Evolutionary conservation across 441 rosid genomes (phyloP).

Genomic region (Kokia cookei): DNA sequence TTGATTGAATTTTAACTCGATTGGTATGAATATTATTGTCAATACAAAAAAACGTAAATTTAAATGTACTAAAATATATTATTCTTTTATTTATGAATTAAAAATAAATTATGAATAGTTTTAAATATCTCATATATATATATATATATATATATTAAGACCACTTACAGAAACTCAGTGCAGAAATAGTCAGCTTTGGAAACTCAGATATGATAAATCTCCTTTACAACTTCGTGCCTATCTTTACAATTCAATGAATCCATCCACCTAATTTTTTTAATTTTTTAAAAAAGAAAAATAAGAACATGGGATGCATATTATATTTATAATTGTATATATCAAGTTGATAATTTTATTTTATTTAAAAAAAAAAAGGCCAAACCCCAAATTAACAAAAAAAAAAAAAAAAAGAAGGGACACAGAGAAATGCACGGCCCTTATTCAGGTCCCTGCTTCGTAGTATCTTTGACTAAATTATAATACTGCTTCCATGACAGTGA

Average conservation of each 20-base stretch:
- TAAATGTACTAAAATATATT: accelerated
- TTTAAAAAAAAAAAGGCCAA: neutral
- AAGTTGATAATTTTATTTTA: neutral
- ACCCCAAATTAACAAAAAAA: neutral
- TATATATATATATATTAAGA: neutral
- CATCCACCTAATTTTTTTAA: neutral
- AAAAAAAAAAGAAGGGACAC: neutral
- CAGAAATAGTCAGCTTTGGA: neutral
- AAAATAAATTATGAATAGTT: too few species aligned
- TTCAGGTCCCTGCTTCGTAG: neutral
- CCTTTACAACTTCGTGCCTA: neutral
- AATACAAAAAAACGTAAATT: too few species aligned
- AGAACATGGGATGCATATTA: neutral
- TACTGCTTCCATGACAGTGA: neutral
- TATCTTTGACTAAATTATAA: neutral
- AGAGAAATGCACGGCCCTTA: neutral
- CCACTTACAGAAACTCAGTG: neutral
- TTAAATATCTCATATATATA: too few species aligned
- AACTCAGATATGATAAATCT: neutral
- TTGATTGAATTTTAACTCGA: too few species aligned
- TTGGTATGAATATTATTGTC: too few species aligned
- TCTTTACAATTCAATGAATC: neutral
- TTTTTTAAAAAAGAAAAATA: neutral
- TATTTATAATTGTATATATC: neutral
- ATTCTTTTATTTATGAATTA: too few species aligned